phyloP scores from a whole-genome alignment of 805 yeast genomes.

The Hanseniaspora taiwanica region DNA sequence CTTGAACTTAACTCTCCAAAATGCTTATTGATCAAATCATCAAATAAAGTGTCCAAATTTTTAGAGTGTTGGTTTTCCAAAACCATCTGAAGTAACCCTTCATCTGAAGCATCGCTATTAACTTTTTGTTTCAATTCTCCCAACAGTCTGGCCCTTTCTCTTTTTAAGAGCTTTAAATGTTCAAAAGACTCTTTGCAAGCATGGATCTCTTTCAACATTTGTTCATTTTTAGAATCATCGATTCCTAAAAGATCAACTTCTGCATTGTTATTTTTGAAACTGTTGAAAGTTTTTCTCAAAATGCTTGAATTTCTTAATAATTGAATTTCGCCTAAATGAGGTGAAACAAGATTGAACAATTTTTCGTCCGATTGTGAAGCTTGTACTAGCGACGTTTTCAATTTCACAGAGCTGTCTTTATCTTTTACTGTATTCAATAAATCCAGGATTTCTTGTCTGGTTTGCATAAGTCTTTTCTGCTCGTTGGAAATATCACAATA shows the following conservation, averaged over 20 bases:
- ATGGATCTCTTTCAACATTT: conserved; percentile 28
- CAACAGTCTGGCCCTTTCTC: conserved; percentile 49
- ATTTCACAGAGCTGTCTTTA: conserved; percentile 43
- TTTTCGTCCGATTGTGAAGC: conserved; percentile 48
- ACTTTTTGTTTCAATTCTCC: conserved; percentile 55
- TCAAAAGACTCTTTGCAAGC: conserved; percentile 43
- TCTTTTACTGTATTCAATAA: conserved; percentile 25
- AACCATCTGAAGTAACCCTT: background rate
- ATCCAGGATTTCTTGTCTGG: conserved; percentile 25
- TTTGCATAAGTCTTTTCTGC: conserved; percentile 26
- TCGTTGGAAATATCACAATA: conserved; percentile 15
- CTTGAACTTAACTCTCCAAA: conserved; percentile 57
- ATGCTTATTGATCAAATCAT: conserved; percentile 53
- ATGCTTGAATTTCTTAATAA: conserved; percentile 32
- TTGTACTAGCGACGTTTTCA: conserved; percentile 46
- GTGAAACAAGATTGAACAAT: conserved; percentile 35
- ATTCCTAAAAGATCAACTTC: conserved; percentile 48
- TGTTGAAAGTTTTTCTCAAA: conserved; percentile 27
- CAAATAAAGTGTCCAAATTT: conserved; percentile 33
- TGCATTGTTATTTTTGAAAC: conserved; percentile 7
- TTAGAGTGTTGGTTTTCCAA: conserved; percentile 37
- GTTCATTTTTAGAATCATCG: conserved; percentile 34
- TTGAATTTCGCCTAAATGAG: conserved; percentile 29
- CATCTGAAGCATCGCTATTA: conserved; percentile 62
- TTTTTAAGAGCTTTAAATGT: conserved; percentile 47